Base-by-base conservation (phyloP, 2,329 filamentous ascomycete genomes). In the Fusarium staphyleae region DNA sequence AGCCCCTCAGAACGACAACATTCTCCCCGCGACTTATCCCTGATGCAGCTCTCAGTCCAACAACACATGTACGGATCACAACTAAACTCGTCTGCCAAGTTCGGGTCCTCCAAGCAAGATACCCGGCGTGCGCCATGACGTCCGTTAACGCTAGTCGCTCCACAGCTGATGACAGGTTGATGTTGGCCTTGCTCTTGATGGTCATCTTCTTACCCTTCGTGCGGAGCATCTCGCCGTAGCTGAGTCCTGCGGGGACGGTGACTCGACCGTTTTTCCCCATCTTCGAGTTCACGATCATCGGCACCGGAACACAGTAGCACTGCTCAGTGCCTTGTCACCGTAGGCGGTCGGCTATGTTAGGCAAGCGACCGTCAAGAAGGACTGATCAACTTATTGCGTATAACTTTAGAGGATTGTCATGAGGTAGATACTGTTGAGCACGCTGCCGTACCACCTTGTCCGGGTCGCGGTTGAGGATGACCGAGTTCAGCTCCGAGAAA, bases 401-500 rank as follows among this genome's bases (percentile, higher is more conserved):
- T 22, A 3, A 64, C 49, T 1, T 60, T 22, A 22, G 19, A 30
- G 1, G 66, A 64, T 0, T 42, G 61, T 69, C 33, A 72, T 68
- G 11, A 63, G 48, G 62, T 75, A 75, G 32, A 68, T 68, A 14
- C 66, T 68, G 29, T 66, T 51, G 0, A 68, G 62, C 29, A 68
- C 60, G 11, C 66, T 68, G 18, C 65, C 48, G 19, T 68, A 66
- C 74, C 74, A 76, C 19, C 26, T 57, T 55, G 28, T 75, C 73
- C n/a, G 70, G 66, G 40, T 76, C 74, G 43, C 74, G 72, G 62
- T 71, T 75, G 35, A 76, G 65, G 41, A 76, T 71, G 50, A 76
- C 55, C 72, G 10, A 76, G 65, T 43, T 76, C 73, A 45, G 66
- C 51, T 41, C 69, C 70, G 61, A 76, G 74, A 63, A 86, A 87